These are phyloP conservation scores for Amanita pallidorosea DNA, from an alignment of 768 basidiomycete species.

Conservation along the genomic window DNA sequence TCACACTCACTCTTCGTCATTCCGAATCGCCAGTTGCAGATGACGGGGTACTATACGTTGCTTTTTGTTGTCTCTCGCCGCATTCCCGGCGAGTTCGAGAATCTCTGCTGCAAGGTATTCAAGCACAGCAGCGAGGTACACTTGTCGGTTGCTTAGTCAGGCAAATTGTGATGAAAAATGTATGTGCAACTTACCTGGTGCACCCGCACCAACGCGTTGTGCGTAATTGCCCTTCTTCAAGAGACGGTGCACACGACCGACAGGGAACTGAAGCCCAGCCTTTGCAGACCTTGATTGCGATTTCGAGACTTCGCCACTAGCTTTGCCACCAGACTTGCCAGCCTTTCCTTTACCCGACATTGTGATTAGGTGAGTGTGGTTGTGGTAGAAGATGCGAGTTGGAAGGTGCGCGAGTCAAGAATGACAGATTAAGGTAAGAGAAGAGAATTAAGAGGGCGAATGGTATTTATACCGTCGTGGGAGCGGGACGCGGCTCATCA, in stretches of 20 bases:
- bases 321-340: constrained; percentile 35
- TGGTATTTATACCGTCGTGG: constrained; percentile 24
- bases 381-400: constrained; percentile 8
- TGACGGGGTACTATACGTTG: constrained; percentile 93
- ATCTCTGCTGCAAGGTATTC: constrained; percentile 93
- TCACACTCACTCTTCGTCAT: constrained; percentile 64
- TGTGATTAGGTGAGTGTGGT: constrained; percentile 15
- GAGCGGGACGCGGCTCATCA: constrained; percentile 10
- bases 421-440: constrained; percentile 4
- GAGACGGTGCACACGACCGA: constrained; percentile 87
- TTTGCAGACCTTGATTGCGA: constrained; percentile 64
- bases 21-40: constrained; percentile 85
- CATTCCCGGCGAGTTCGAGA: constrained; percentile 85
- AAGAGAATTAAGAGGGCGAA: constrained; percentile 13
- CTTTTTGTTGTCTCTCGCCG: constrained; percentile 79
- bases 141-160: constrained; percentile 21
- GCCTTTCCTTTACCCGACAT: constrained; percentile 47
- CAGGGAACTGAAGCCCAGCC: constrained; percentile 76
- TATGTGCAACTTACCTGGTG: constrained; percentile 44
- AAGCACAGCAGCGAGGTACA: constrained; percentile 84
- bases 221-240: constrained; percentile 84
- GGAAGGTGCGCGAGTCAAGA: constrained; percentile 6
- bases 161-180: not conserved
- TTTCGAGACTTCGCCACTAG: constrained; percentile 35
- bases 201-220: constrained; percentile 82